Percentiles rank a stretch among this genome's conserved stretches.
Evolutionary conservation across 2,329 filamentous ascomycete genomes (phyloP).

Genomic region (Penicillium digitatum): DNA sequence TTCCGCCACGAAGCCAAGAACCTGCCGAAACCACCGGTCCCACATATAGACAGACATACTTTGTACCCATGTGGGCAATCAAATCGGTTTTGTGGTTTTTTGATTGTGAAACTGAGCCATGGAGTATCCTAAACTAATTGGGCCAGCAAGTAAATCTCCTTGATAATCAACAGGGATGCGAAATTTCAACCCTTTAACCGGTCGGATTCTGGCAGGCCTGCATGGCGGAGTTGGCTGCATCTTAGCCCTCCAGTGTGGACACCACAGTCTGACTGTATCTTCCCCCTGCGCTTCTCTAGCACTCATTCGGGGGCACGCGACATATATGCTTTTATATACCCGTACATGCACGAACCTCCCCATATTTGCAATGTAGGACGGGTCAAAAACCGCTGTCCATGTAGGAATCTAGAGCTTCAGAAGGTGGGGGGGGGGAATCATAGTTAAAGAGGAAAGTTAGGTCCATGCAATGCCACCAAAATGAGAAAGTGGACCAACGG

Average conservation of each 20-base stretch:
- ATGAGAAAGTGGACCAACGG: not conserved
- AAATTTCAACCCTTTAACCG: slow-evolving; percentile 12
- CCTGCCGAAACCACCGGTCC: not conserved
- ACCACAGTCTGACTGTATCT: not conserved
- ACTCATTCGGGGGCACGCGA: slow-evolving; percentile 13
- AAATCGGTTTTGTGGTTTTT: not conserved
- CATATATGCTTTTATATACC: no score
- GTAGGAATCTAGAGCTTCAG: not conserved
- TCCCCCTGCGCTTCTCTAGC: slow-evolving; percentile 1
- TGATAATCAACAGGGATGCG: slow-evolving; percentile 11
- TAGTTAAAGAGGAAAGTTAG: not conserved
- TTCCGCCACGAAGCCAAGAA: not conserved
- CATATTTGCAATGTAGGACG: not conserved
- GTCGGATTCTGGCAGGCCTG: slow-evolving; percentile 1
- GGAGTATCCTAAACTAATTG: not conserved
- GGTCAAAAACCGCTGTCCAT: not conserved
- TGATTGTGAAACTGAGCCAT: not conserved
- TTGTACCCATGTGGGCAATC: not conserved
- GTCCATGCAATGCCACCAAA: not conserved
- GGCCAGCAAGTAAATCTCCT: not conserved
- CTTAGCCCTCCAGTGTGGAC: not conserved
- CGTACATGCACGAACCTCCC: not conserved
- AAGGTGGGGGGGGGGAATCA: not conserved
- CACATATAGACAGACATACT: not conserved
- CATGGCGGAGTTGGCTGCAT: not conserved